Conservation (phyloP, 1,139 yeast species). For the Zygosaccharomyces pseudobailii region DNA sequence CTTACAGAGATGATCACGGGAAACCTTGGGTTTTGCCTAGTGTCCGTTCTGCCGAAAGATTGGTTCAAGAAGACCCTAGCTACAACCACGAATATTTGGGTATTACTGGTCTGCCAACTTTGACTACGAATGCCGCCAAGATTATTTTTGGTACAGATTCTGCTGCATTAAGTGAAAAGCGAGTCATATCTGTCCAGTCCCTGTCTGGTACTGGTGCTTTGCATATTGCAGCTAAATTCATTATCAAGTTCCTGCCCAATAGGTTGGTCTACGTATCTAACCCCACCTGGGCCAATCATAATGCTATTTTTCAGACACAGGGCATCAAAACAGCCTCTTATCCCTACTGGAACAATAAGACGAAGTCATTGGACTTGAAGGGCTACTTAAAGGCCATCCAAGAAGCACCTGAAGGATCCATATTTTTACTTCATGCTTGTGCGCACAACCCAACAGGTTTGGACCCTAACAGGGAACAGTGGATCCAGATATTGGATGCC, state of each 20-base stretch:
- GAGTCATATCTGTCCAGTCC: slow-evolving; percentile 76
- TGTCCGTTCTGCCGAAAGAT: slow-evolving; percentile 65
- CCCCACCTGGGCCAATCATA: slow-evolving; percentile 98
- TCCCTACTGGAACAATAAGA: slow-evolving; percentile 73
- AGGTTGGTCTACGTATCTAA: slow-evolving; percentile 65
- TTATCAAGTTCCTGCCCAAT: slow-evolving; percentile 45
- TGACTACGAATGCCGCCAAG: slow-evolving; percentile 70
- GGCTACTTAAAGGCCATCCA: slow-evolving; percentile 67
- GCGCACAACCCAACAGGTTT: slow-evolving; percentile 99
- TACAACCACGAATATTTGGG: slow-evolving; percentile 91
- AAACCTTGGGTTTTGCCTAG: slow-evolving; percentile 93
- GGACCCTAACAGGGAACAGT: slow-evolving; percentile 83
- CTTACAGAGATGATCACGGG: slow-evolving; percentile 88
- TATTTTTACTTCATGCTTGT: slow-evolving; percentile 86
- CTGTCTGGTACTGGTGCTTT: slow-evolving; percentile 95
- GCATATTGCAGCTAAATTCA: slow-evolving; percentile 77
- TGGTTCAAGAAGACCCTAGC: slow-evolving; percentile 48
- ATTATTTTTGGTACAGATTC: slow-evolving; percentile 71
- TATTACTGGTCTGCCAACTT: slow-evolving; percentile 70
- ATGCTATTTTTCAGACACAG: slow-evolving; percentile 65
- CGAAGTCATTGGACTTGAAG: slow-evolving; percentile 57
- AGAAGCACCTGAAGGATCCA: slow-evolving; percentile 70
- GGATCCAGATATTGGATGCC: slow-evolving; percentile 66
- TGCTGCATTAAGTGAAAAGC: slow-evolving; percentile 46
- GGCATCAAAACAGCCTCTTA: slow-evolving; percentile 63